Base-by-base conservation (phyloP, 371 early-diverging fungal genomes). In the Smittium culicis region DNA sequence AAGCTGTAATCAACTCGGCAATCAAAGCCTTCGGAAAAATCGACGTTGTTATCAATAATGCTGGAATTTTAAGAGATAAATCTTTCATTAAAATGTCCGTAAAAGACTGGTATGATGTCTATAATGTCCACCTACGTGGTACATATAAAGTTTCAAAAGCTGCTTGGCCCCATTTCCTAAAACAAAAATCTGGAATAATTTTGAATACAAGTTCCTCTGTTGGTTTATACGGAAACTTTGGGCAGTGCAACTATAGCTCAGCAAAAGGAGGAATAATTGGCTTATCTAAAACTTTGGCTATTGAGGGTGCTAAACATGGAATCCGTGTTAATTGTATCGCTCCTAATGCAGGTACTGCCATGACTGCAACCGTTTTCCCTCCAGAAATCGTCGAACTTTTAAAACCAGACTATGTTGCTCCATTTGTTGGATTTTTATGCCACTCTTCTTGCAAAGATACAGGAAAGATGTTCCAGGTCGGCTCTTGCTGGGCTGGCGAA, bases 151-250 rank as follows among this genome's bases (percentile, higher is more conserved):
- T 85, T 57, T 73, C 79, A 96, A 96, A 79, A 83, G 82, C 45
- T 64, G 96, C 95, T 78, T 45, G 45, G 45, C 45, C 45, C 20
- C 45, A 11, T 45, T 45, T 45, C 45, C 5, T 45, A 5, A 86
- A 88, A 74, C 87, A 89, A 61, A 85, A 87, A 73, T 80, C 85
- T 72, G 89, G 89, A 61, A 68, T 78, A 54, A 85, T 89, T 73
- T 84, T 88, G 76, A 88, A 88, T 74, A 88, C 89, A 61, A 74
- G 81, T 61, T 96, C 96, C 57, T 92, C 96, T 66, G 97, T 96
- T 68, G 99, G 98, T 72, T 79, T 98, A 35, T 96, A 97, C 78
- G 98, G 98, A 73, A 98, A 98, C 87, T 98, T 96, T 85, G 99
- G 99, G 61, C 96, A 96, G 20, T 5, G 94, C 64, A 96, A 96